These are phyloP conservation scores for Candida dajiaensis DNA, from an alignment of 805 yeast species.

Conservation along the genomic window DNA sequence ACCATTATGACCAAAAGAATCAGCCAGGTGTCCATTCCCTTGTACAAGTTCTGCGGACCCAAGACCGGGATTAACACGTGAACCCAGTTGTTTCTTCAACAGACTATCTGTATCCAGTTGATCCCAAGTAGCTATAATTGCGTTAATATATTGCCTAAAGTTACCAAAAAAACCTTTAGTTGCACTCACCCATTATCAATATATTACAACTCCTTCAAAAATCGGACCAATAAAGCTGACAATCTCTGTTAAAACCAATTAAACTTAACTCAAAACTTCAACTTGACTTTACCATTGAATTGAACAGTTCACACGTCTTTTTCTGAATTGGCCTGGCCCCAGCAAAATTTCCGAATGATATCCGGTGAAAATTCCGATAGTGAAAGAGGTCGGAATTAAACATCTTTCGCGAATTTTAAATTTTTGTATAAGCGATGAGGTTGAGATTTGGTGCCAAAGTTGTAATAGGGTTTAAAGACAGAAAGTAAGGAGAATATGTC, in stretches of 20 bases:
- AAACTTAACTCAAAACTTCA: background rate
- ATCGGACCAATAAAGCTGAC: background rate
- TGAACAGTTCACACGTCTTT: background rate
- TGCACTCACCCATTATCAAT: background rate
- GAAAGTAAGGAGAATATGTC: conserved; percentile 12
- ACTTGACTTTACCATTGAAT: background rate
- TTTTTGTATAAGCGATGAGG: background rate
- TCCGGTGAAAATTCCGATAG: background rate
- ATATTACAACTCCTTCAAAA: background rate
- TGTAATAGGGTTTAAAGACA: background rate
- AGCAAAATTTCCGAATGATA: background rate
- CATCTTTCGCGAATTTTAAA: background rate
- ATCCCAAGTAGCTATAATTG: conserved; percentile 9
- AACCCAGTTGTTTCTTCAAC: conserved; percentile 3
- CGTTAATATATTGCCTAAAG: background rate
- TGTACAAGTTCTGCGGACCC: background rate
- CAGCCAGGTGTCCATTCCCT: background rate
- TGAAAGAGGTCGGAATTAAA: background rate
- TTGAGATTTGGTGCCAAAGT: background rate
- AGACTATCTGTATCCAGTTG: conserved; percentile 9
- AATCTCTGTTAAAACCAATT: background rate
- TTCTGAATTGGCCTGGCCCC: background rate
- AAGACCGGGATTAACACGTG: background rate
- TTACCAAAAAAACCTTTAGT: background rate
- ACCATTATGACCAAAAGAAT: background rate